These are phyloP conservation scores for Boletales sp. DNA, from an alignment of 768 basidiomycete species.

Conservation along the genomic window DNA sequence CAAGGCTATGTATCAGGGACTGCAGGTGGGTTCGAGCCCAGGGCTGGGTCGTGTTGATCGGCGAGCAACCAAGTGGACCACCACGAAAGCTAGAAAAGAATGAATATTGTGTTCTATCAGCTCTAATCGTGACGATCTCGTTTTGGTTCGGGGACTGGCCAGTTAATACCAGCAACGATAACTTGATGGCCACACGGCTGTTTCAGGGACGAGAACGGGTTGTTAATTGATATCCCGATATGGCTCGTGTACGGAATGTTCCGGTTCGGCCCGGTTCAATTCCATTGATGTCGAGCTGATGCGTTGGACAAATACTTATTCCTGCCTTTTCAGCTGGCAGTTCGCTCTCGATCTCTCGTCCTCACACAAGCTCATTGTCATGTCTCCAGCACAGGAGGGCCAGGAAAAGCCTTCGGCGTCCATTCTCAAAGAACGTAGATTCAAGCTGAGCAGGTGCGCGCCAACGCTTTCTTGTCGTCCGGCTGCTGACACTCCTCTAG, in stretches of 20 bases:
- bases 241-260: conserved; percentile 18
- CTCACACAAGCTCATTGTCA: conserved; percentile 10
- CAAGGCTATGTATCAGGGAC: conserved; percentile 10
- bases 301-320: conserved; percentile 28
- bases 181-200: conserved; percentile 16
- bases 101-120: conserved; percentile 18
- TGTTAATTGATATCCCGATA: conserved; percentile 26
- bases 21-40: not conserved
- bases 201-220: conserved; percentile 18
- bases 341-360: conserved; percentile 7
- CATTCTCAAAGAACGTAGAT: conserved; percentile 75
- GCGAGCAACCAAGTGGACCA: conserved; percentile 13
- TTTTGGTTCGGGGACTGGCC: conserved; percentile 15
- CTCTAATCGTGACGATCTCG: conserved; percentile 21
- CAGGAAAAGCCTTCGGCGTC: conserved; percentile 46
- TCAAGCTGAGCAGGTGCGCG: conserved; percentile 80
- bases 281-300: conserved; percentile 5
- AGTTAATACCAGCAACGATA: not conserved
- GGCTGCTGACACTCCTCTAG: conserved; percentile 36
- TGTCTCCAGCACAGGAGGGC: conserved; percentile 30
- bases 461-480: not conserved
- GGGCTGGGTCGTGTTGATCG: conserved; percentile 14
- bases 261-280: conserved; percentile 26
- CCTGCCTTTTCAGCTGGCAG: conserved; percentile 1
- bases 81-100: conserved; percentile 7